phyloP scores from a whole-genome alignment of 139 green algal species.

The Edaphochlamys debaryana region DNA sequence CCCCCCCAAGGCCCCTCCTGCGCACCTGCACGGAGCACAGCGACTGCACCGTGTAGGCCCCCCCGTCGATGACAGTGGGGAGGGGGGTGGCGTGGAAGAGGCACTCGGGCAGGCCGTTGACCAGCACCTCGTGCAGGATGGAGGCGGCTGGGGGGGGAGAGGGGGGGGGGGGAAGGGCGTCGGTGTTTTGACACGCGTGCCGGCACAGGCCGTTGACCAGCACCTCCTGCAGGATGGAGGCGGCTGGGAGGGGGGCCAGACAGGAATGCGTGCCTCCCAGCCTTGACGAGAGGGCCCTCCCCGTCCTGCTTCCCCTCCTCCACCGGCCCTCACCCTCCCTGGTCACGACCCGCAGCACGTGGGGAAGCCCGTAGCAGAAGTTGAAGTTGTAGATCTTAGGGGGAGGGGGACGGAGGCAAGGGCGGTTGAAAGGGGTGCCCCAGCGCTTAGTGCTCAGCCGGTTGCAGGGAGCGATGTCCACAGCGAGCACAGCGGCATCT shows the following conservation, averaged over 20 bases:
- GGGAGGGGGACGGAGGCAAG: too few species aligned
- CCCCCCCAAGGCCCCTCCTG: too few species aligned
- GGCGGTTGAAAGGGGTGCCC: too few species aligned
- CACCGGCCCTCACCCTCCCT: slow-evolving; percentile 62
- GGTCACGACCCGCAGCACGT: slow-evolving; percentile 60
- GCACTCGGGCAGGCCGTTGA: slow-evolving; percentile 55
- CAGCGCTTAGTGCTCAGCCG: too few species aligned
- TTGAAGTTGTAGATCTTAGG: slow-evolving; percentile 17
- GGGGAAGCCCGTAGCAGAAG: slow-evolving; percentile 57
- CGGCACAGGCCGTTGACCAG: slow-evolving; percentile 50
- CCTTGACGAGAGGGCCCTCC: too few species aligned
- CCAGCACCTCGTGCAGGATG: slow-evolving; percentile 51
- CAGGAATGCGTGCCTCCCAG: too few species aligned
- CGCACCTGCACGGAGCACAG: slow-evolving; percentile 59
- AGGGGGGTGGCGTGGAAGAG: slow-evolving; percentile 46
- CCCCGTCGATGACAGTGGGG: slow-evolving; percentile 21
- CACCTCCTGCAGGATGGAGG: slow-evolving; percentile 47
- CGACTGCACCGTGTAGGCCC: slow-evolving; percentile 52
- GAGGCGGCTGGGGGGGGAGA: slow-evolving; percentile 25
- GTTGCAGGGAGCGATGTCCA: too few species aligned
- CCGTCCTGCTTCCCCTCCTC: background rate
- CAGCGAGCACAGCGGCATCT: too few species aligned
- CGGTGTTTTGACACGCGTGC: too few species aligned
- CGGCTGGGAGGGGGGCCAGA: slow-evolving; percentile 38
- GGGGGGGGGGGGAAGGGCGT: background rate